A percentile compares a stretch with the other conserved stretches of the same genome.
Evolutionary conservation across 1,284 basidiomycete genomes (phyloP).

Genomic region (Rhodotorula sp.): DNA sequence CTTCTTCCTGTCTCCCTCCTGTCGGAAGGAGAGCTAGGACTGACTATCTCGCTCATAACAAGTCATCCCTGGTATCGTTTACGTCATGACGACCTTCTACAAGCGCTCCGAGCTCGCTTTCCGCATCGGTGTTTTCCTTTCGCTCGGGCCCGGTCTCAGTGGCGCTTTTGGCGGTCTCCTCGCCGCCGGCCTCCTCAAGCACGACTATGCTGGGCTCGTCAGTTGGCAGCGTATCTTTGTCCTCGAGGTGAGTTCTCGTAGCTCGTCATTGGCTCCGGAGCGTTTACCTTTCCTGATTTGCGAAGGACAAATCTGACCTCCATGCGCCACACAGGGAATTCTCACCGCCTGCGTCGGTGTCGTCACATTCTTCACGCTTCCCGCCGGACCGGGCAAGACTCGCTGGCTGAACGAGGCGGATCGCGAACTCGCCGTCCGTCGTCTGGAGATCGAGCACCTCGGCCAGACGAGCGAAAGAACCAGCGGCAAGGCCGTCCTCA

Average conservation of each 20-base stretch:
- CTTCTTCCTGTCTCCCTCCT: not conserved
- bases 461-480: slow-evolving; percentile 39
- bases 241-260: slow-evolving; percentile 10
- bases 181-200: slow-evolving; percentile 35
- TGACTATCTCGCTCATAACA: slow-evolving; percentile 29
- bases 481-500: slow-evolving; percentile 32
- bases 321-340: not conserved
- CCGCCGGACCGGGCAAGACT: slow-evolving; percentile 47
- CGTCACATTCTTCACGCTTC: slow-evolving; percentile 47
- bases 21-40: slow-evolving; percentile 35
- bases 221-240: slow-evolving; percentile 48
- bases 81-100: slow-evolving; percentile 44
- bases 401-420: slow-evolving; percentile 48
- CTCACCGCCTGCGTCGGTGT: slow-evolving; percentile 32
- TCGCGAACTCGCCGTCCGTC: slow-evolving; percentile 40
- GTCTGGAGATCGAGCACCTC: slow-evolving; percentile 35
- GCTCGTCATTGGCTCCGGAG: too few species aligned
- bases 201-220: slow-evolving; percentile 37
- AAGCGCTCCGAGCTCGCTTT: slow-evolving; percentile 40
- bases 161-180: slow-evolving; percentile 45
- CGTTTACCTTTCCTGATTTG: not conserved
- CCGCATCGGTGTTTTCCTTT: slow-evolving; percentile 41
- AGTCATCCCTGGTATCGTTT: slow-evolving; percentile 48
- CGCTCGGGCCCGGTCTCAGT: slow-evolving; percentile 30
- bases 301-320: too few species aligned